These are phyloP conservation scores for Lyophyllum shimeji DNA, from an alignment of 768 basidiomycete genomes.

Conservation along the genomic window DNA sequence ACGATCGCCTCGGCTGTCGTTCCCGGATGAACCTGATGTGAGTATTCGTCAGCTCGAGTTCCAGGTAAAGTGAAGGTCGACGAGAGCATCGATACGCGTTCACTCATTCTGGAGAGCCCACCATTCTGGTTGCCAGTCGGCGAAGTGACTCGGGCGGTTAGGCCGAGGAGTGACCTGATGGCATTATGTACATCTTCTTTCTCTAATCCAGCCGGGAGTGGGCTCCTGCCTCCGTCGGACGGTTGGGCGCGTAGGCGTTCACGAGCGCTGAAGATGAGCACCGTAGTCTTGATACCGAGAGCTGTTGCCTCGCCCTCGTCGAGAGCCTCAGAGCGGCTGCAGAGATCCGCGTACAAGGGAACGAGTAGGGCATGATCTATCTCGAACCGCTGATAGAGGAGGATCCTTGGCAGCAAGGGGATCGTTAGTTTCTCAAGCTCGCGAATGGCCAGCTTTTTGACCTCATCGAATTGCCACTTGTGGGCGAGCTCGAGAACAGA, in stretches of 20 bases:
- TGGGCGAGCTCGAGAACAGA: constrained; percentile 53
- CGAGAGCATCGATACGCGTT: not conserved
- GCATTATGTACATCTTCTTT: constrained; percentile 32
- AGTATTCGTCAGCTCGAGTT: not conserved
- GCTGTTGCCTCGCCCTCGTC: constrained; percentile 50
- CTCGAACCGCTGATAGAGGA: constrained; percentile 50
- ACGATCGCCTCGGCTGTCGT: constrained; percentile 1
- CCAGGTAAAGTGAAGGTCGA: not conserved
- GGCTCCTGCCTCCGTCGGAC: constrained; percentile 33
- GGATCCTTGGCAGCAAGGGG: constrained; percentile 26
- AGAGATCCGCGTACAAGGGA: constrained; percentile 51
- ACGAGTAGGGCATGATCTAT: constrained; percentile 51
- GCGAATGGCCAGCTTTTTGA: constrained; percentile 49
- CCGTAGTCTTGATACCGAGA: constrained; percentile 56
- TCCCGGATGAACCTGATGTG: constrained; percentile 1
- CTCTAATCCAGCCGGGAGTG: constrained; percentile 31
- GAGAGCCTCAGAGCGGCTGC: constrained; percentile 50
- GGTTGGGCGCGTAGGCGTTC: constrained; percentile 42
- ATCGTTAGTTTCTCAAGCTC: constrained; percentile 21
- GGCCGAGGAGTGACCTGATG: constrained; percentile 24
- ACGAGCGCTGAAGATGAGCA: constrained; percentile 52
- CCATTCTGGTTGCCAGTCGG: constrained; percentile 5
- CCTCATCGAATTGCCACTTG: constrained; percentile 42
- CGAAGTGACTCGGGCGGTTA: not conserved
- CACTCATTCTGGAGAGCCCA: constrained; percentile 1